A percentile compares a stretch with the other conserved stretches of the same genome.
Evolutionary conservation across 2,329 filamentous ascomycete species (phyloP).

Genomic region (Colletotrichum viniferum): DNA sequence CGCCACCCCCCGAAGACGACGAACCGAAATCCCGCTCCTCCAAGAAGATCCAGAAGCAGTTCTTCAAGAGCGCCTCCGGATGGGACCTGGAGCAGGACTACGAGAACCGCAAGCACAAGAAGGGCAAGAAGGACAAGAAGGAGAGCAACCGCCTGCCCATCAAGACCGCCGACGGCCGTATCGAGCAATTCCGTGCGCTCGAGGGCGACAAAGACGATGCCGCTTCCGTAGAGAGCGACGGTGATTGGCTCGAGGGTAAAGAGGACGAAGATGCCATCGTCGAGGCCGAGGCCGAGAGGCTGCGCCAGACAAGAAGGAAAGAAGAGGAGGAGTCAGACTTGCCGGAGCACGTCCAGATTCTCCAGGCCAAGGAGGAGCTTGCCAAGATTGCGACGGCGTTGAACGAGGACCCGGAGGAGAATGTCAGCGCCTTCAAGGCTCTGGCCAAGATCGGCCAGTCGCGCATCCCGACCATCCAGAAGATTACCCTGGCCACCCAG

Average conservation of each 20-base stretch:
- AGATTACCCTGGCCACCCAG: conserved; percentile 85
- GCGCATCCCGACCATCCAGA: conserved; percentile 75
- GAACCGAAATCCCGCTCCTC: conserved; percentile 29
- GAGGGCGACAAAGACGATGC: conserved; percentile 64
- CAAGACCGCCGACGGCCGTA: conserved; percentile 78
- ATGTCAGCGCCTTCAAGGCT: conserved; percentile 78
- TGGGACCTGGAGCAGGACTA: conserved; percentile 96
- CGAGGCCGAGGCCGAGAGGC: conserved; percentile 34
- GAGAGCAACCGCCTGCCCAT: conserved; percentile 82
- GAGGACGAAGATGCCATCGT: conserved; percentile 61
- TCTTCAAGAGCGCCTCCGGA: conserved; percentile 75
- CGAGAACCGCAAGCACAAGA: conserved; percentile 78
- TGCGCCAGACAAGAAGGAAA: conserved; percentile 46
- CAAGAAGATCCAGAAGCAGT: conserved; percentile 61
- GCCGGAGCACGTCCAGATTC: conserved; percentile 78
- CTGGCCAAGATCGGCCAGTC: conserved; percentile 77
- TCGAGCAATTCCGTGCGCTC: conserved; percentile 63
- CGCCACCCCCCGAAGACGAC: conserved; percentile 55
- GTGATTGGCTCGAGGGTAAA: conserved; percentile 67
- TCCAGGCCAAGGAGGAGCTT: conserved; percentile 89
- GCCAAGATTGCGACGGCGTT: conserved; percentile 80
- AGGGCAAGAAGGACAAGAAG: conserved; percentile 72
- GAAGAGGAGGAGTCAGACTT: conserved; percentile 63
- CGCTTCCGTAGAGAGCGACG: conserved; percentile 62
- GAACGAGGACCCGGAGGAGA: conserved; percentile 93